A percentile compares a stretch with the other conserved stretches of the same genome.
Evolutionary conservation across 352 stramenopile species (phyloP).

Genomic region (Aphanomyces invadans): DNA sequence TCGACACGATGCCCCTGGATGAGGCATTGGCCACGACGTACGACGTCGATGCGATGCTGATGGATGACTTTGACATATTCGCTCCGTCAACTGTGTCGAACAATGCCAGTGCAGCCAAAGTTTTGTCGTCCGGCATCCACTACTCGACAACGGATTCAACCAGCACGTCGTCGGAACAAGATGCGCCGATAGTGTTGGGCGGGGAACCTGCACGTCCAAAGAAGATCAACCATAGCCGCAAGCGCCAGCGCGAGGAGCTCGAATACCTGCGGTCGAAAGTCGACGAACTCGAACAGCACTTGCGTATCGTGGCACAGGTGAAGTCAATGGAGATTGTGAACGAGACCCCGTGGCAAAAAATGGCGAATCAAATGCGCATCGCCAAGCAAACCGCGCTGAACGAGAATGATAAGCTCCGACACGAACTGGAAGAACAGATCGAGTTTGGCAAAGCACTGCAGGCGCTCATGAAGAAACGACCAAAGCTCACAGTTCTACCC

Average conservation of each 20-base stretch:
- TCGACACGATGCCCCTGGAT: conserved; percentile 17
- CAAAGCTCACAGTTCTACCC: conserved; percentile 9
- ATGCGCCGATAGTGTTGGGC: neutral
- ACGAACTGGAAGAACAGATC: conserved; percentile 12
- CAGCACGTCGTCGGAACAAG: conserved; percentile 7
- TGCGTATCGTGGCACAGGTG: neutral
- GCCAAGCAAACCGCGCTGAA: conserved; percentile 9
- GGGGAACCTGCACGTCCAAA: neutral
- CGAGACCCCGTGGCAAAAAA: conserved; percentile 15
- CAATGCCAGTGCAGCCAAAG: neutral
- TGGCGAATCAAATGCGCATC: conserved; percentile 15
- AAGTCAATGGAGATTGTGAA: neutral
- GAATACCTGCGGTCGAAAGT: conserved; percentile 19
- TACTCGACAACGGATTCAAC: neutral
- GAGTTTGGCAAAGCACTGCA: conserved; percentile 21
- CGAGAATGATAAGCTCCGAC: conserved; percentile 13
- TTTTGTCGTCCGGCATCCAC: neutral
- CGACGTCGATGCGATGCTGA: conserved; percentile 16
- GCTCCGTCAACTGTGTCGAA: neutral
- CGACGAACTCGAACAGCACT: conserved; percentile 12
- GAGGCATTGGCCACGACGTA: neutral
- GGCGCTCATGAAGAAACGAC: conserved; percentile 15
- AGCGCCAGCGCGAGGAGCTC: conserved; percentile 20
- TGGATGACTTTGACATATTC: conserved; percentile 23
- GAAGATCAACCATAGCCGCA: conserved; percentile 19